Percentiles rank a stretch among this genome's conserved stretches.
Conservation (phyloP, 2,329 filamentous ascomycete species). For the Arthrobotrys sphaeroides region DNA sequence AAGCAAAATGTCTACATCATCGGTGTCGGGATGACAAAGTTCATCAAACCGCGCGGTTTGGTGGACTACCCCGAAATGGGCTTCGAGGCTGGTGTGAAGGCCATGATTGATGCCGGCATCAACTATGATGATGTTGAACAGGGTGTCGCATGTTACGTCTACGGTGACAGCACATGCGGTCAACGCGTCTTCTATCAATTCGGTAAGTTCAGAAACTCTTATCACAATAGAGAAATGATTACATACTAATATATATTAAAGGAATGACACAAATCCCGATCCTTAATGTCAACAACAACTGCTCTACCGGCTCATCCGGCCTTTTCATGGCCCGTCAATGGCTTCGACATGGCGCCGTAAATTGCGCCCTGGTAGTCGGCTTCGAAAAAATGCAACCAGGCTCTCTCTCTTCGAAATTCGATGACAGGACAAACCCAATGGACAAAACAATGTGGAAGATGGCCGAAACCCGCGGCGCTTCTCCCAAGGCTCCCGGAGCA, state of each 20-base stretch:
- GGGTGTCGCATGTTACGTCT: slow-evolving; percentile 97
- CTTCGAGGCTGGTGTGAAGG: slow-evolving; percentile 90
- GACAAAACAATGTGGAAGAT: slow-evolving; percentile 80
- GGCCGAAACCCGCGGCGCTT: slow-evolving; percentile 80
- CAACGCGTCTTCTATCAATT: slow-evolving; percentile 99
- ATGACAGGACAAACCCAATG: slow-evolving; percentile 83
- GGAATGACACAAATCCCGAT: slow-evolving; percentile 90
- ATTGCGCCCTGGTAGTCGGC: slow-evolving; percentile 89
- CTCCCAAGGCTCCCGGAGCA: slow-evolving; percentile 78
- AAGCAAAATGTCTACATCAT: slow-evolving; percentile 76
- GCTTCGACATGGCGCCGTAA: slow-evolving; percentile 80
- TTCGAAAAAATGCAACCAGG: slow-evolving; percentile 99
- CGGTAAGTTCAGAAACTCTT: slow-evolving; percentile 64
- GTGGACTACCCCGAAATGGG: slow-evolving; percentile 95
- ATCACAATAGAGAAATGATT: not conserved
- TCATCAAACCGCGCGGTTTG: slow-evolving; percentile 94
- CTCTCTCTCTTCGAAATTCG: slow-evolving; percentile 82
- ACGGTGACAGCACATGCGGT: slow-evolving; percentile 92
- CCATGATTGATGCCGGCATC: slow-evolving; percentile 79
- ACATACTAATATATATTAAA: slow-evolving; percentile 31
- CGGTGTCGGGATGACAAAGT: slow-evolving; percentile 98
- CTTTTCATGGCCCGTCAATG: slow-evolving; percentile 83
- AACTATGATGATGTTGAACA: slow-evolving; percentile 97
- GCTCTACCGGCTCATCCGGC: slow-evolving; percentile 92
- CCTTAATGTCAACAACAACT: slow-evolving; percentile 99